Evolutionary conservation across 2,329 filamentous ascomycete species (phyloP), one percentile per base, ranked within the genome.

Genomic region (Cladosporium phlei): DNA sequence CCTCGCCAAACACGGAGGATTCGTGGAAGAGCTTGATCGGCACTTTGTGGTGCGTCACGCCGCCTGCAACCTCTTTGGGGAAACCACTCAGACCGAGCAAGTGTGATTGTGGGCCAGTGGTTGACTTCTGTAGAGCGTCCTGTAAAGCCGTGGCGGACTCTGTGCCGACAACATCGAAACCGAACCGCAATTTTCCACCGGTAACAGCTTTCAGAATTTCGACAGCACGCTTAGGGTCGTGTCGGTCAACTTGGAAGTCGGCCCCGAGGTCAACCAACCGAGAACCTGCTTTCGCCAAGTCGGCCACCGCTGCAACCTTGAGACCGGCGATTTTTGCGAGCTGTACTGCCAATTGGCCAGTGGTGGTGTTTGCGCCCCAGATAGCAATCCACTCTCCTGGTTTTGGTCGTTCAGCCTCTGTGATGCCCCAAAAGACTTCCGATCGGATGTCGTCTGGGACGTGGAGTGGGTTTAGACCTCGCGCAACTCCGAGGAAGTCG

Each of bases 11-110:
- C 2, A 71, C 70, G 0, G 79, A 76, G 0, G 82, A 73, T 48
- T 84, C 80, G 58, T 90, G 86, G 58, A 87, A 89, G 3, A 87
- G 58, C 63, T 89, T 89, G 51, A 90, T 86, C 0, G 85, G 85
- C 0, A 89, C 81, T 0, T 73, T 78, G 57, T 88, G 84, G 47
- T 80, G 75, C 5, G 69, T 61, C 0, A 80, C 69, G 0, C 72
- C 72, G 0, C 68, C 65, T 0, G 65, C 63, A 1, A 66, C 63
- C 3, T 67, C 68, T 58, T 86, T 86, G 0, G 85, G 85, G 3
- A 87, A 54, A 0, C 84, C 85, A 0, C 79, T 80, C 34, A 89
- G 56, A 0, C 85, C 84, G 0, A 88, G 73, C 0, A 89, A 68
- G 63, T 89, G 85, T 5, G 60, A 59, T 21, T 56, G 56, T 2